Evolutionary conservation across 2,329 filamentous ascomycete genomes (phyloP).

Genomic region (Celoporthe dispersa): DNA sequence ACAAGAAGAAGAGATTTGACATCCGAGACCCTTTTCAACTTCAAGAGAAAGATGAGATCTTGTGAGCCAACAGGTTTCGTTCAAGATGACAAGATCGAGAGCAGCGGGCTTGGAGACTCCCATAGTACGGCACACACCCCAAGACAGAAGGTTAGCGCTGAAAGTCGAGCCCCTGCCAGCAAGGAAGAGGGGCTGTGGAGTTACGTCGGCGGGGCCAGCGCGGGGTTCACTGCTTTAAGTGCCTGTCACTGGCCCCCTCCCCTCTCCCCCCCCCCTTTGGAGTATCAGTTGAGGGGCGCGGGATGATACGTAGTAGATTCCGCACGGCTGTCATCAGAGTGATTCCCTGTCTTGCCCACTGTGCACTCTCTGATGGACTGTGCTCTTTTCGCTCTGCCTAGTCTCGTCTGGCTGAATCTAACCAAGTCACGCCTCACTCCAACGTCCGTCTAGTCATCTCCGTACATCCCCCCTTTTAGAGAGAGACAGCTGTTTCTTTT

Average conservation of each 20-base stretch:
- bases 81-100: background rate
- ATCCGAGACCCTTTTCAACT: too few relatives aligned
- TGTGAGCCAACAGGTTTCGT: too few relatives aligned
- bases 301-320: constrained; percentile 1
- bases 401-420: background rate
- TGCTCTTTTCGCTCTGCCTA: background rate
- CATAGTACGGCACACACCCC: background rate
- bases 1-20: too few relatives aligned
- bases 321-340: background rate
- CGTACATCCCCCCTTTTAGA: background rate
- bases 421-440: background rate
- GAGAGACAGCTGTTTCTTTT: background rate
- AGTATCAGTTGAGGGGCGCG: background rate
- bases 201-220: constrained; percentile 4
- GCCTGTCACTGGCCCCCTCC: background rate
- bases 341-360: background rate
- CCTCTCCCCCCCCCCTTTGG: background rate
- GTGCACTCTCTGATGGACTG: constrained; percentile 3
- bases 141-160: background rate
- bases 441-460: constrained; percentile 3
- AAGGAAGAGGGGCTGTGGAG: constrained; percentile 5
- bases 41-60: too few relatives aligned
- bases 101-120: background rate
- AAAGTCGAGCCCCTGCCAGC: background rate
- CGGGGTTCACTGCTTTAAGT: constrained; percentile 5